phyloP scores from a whole-genome alignment of 495 filamentous ascomycete genomes.

The Recurvomyces mirabilis region DNA sequence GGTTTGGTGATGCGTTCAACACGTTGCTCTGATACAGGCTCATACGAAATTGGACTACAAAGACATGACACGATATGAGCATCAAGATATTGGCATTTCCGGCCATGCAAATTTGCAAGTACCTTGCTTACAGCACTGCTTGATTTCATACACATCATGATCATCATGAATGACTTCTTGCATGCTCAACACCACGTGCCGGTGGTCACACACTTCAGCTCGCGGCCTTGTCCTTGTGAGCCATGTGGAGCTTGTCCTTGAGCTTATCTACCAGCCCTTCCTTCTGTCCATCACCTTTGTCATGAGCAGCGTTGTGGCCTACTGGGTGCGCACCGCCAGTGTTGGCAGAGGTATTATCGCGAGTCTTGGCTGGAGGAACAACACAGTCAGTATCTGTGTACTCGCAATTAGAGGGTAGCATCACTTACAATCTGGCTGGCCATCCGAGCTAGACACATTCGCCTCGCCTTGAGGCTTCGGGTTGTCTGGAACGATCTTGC shows the following conservation, averaged over 20 bases:
- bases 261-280: conserved; percentile 9
- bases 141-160: too few species aligned
- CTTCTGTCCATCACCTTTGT: conserved; percentile 3
- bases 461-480: conserved; percentile 4
- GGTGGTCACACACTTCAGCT: too few species aligned
- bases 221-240: not conserved
- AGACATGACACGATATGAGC: too few species aligned
- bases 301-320: not conserved
- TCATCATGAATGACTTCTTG: too few species aligned
- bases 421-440: conserved; percentile 10
- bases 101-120: too few species aligned
- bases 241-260: conserved; percentile 13
- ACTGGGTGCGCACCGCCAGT: not conserved
- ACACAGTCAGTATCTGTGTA: not conserved
- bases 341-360: conserved; percentile 6
- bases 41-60: too few species aligned
- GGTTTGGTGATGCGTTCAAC: too few species aligned
- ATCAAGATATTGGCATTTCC: too few species aligned
- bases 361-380: conserved; percentile 1
- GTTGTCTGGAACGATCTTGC: conserved; percentile 16
- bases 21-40: too few species aligned
- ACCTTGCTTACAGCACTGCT: too few species aligned
- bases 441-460: conserved; percentile 1
- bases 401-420: not conserved
- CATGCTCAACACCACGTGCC: too few species aligned